Base-by-base conservation (phyloP, 306 rosid genomes). In the barrel medic (Medicago truncatula) region DNA sequence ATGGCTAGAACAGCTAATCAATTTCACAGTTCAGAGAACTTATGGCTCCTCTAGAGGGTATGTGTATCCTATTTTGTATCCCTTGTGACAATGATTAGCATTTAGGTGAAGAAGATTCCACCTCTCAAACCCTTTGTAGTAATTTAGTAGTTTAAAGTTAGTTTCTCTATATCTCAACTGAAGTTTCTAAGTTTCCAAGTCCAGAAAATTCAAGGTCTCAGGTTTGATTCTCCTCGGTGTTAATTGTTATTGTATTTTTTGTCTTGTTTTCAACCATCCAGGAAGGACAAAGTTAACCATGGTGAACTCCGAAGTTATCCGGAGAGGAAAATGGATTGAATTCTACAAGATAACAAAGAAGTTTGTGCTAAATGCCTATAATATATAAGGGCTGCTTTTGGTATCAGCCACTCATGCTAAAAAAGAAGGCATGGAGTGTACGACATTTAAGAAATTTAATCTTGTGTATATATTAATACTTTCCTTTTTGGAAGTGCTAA, bases 281-380 rank as follows among this genome's bases (percentile, higher is more conserved):
- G 93, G 96, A 84, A 60, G 89, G 85, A 82, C 96, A 92, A 80
- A 79, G 64, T 71, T 90, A 90, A 83, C 81, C 81, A 67, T 88
- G 84, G 53, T 82, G 70, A 76, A 53, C 87, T 23, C 87, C 82
- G 2, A 92, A 80, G 90, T 83, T 83, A 63, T 81, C 87, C n/a
- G 46, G 65, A 4, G 93, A 86, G 76, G 87, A 81, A 77, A 87
- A 75, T 74, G 87, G 54, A 63, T 63, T 38, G 80, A 75, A 80
- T 70, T 43, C 65, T 15, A 28, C 79, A 52, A 84, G 74, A 85
- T 68, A 72, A 28, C 85, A 49, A 54, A 85, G 83, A 49, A 59
- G 74, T 31, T 68, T 59, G 2, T 71, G 58, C 64, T 38, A 47
- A 73, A 77, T 15, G 81, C 14, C 78, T 7, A 9, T 20, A 50